Conservation (phyloP, 2,329 filamentous ascomycete species). For the Iodosphaeria phyllophila region DNA sequence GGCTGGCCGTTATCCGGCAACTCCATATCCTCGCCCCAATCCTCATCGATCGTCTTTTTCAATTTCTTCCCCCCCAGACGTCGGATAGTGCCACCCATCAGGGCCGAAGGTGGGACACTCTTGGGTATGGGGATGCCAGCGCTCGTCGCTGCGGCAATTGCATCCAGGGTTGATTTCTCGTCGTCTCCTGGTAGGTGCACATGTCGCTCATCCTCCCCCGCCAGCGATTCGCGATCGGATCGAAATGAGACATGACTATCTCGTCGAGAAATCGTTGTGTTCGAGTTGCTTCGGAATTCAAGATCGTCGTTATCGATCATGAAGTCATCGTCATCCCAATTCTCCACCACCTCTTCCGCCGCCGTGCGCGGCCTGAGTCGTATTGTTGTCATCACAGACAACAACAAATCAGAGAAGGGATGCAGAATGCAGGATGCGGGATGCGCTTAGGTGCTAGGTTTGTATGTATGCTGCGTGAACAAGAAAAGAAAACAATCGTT, state of each 20-base stretch:
- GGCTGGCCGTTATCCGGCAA: conserved; percentile 38
- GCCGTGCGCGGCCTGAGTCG: conserved; percentile 32
- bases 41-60: conserved; percentile 55
- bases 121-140: conserved; percentile 82
- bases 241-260: conserved; percentile 71
- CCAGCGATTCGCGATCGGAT: conserved; percentile 61
- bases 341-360: conserved; percentile 46
- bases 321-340: conserved; percentile 65
- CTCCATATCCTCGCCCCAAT: conserved; percentile 67
- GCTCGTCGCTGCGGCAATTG: conserved; percentile 70
- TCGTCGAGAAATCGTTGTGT: conserved; percentile 33
- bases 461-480: too few species aligned
- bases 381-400: conserved; percentile 41
- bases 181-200: conserved; percentile 72
- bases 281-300: conserved; percentile 33
- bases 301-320: conserved; percentile 50
- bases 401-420: too few species aligned
- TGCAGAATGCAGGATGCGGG: too few species aligned
- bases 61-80: conserved; percentile 60
- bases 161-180: conserved; percentile 64
- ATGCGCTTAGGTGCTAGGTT: too few species aligned
- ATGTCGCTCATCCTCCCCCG: conserved; percentile 75
- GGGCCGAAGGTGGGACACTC: conserved; percentile 72
- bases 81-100: conserved; percentile 87
- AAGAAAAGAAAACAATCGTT: too few species aligned